Evolutionary conservation across 768 basidiomycete genomes (phyloP), one percentile per base, ranked within the genome.

Genomic region (Trametes gibbosa): DNA sequence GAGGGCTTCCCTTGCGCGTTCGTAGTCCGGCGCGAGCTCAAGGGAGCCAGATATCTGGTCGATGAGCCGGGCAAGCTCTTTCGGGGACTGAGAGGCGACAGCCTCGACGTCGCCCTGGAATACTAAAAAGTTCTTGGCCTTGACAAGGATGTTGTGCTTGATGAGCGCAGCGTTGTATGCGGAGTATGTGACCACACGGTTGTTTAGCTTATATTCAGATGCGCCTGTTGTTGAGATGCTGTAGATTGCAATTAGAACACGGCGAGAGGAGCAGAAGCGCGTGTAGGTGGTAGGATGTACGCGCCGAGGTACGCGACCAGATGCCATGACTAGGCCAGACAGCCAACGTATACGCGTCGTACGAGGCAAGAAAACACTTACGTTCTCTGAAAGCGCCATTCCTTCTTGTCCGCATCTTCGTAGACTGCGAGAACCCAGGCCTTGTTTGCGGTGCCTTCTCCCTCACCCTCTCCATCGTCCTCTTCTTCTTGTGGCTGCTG

Each of bases 101-200:
- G 94, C 92, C 74, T 99, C 97, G 32, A 99, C 97, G 69, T 98
- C 97, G 51, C 97, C 97, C 70, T 99, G 97, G 77, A 99, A 98
- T 12, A 98, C 97, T 52, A 98, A 87, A 68, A 98, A 99, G 76
- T 98, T 98, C 78, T 98, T 98, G 13, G 97, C 97, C 75, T 97
- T 98, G 68, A 98, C 95, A 47, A 98, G 90, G 68, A 99, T 92
- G 68, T 98, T 97, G 68, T 97, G 95, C 7, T 81, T 77, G 56
- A 90, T 81, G 24, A 99, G 87, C 13, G 92, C 90, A 5, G 86
- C 79, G 60, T 97, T 97, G 78, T 98, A 99, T 1, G 84, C 84
- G 13, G 87, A 81, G 72, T 95, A 95, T 0, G 94, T 89, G 53
- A 97, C 92, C 23, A 83, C 77, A 65, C 81, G 84, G 60, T 78